phyloP scores from a whole-genome alignment of 108 stramenopile genomes.

The Nitzschia sp. region DNA sequence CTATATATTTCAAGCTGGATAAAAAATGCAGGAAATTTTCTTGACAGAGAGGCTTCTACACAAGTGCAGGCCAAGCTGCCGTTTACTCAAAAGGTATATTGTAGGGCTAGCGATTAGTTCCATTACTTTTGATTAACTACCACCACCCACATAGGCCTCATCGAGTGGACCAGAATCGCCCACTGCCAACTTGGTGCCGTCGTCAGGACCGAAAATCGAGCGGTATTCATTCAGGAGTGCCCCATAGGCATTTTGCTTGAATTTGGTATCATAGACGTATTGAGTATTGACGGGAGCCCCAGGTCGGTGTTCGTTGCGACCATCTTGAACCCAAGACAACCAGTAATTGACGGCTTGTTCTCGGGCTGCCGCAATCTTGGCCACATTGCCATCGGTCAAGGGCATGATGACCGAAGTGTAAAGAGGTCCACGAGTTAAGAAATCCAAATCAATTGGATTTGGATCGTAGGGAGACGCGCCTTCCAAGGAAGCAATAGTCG shows the following conservation, averaged over 20 bases:
- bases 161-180: conserved; percentile 82
- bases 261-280: conserved; percentile 85
- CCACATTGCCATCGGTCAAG: conserved; percentile 64
- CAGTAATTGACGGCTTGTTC: conserved; percentile 63
- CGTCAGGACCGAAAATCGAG: conserved; percentile 53
- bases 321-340: conserved; percentile 63
- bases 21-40: too few relatives aligned
- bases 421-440: conserved; percentile 63
- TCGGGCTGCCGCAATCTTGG: conserved; percentile 47
- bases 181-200: conserved; percentile 66
- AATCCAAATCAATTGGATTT: conserved; percentile 49
- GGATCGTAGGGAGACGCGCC: conserved; percentile 36
- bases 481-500: conserved; percentile 39
- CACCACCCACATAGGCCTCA: conserved; percentile 88
- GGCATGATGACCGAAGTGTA: conserved; percentile 60
- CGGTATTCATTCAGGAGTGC: conserved; percentile 60
- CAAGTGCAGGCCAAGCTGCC: too few relatives aligned
- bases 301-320: conserved; percentile 59
- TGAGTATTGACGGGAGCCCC: conserved; percentile 79
- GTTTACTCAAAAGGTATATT: too few relatives aligned
- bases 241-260: conserved; percentile 68
- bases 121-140: too few relatives aligned
- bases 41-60: too few relatives aligned
- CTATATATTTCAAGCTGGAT: too few relatives aligned
- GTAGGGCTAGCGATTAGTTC: too few relatives aligned